A percentile compares a stretch with the other conserved stretches of the same genome.
phyloP scores from a whole-genome alignment of 345 rosid species.

The Melaleuca alternifolia region DNA sequence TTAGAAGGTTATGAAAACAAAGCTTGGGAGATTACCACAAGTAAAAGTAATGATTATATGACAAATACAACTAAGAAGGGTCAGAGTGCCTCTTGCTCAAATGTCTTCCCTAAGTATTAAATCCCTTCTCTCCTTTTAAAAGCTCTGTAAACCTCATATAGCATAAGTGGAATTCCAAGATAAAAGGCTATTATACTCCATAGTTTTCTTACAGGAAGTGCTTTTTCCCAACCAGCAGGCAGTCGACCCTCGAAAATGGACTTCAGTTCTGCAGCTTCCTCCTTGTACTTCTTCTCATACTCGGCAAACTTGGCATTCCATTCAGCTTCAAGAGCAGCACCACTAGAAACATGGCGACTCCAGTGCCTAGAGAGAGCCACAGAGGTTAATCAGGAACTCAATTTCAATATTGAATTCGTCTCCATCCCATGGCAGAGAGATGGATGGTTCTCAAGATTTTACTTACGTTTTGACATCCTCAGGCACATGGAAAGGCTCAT shows the following conservation, averaged over 20 bases:
- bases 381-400: background rate
- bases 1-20: background rate
- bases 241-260: conserved; percentile 67
- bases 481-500: conserved; percentile 91
- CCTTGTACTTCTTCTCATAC: conserved; percentile 78
- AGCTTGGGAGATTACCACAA: background rate
- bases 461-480: conserved; percentile 79
- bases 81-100: background rate
- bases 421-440: background rate
- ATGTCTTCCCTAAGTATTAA: background rate
- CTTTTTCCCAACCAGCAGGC: conserved; percentile 92
- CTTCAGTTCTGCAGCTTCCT: conserved; percentile 90
- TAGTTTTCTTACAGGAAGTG: conserved; percentile 60
- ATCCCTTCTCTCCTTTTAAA: background rate
- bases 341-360: conserved; percentile 72
- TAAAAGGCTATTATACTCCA: background rate
- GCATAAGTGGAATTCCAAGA: background rate
- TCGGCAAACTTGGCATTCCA: conserved; percentile 84
- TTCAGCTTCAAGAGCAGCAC: conserved; percentile 71
- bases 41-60: background rate
- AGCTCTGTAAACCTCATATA: background rate
- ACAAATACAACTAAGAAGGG: background rate
- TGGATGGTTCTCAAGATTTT: background rate
- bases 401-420: background rate
- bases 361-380: conserved; percentile 54